phyloP scores from a whole-genome alignment of 2,329 filamentous ascomycete genomes.

The Xenoacremonium recifei region DNA sequence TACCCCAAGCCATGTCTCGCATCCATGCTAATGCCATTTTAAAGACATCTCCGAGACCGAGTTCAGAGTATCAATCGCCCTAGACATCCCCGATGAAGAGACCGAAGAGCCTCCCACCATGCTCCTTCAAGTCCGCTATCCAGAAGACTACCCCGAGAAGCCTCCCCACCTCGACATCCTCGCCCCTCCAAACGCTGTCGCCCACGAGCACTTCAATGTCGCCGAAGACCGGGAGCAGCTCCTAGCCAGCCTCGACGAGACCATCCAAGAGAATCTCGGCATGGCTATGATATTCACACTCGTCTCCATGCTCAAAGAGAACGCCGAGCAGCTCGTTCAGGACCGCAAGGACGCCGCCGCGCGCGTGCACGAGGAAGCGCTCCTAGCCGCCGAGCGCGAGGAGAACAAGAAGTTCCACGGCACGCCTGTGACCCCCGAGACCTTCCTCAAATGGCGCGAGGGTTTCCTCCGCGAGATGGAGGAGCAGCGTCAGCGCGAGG shows the following conservation, averaged over 20 bases:
- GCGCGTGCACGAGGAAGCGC: constrained; percentile 54
- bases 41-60: constrained; percentile 86
- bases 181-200: constrained; percentile 65
- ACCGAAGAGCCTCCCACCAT: constrained; percentile 68
- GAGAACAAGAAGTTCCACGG: constrained; percentile 98
- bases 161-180: constrained; percentile 80
- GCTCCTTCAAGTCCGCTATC: constrained; percentile 82
- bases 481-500: constrained; percentile 64
- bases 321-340: constrained; percentile 79
- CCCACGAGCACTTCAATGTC: constrained; percentile 74
- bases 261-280: constrained; percentile 87
- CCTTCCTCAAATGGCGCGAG: constrained; percentile 79
- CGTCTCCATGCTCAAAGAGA: constrained; percentile 82
- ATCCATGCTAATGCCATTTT: neutral
- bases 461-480: constrained; percentile 78
- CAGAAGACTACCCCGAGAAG: constrained; percentile 86
- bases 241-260: constrained; percentile 67
- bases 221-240: constrained; percentile 75
- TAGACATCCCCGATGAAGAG: constrained; percentile 72
- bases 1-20: neutral
- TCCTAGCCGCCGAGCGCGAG: constrained; percentile 70
- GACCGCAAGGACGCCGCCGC: constrained; percentile 67
- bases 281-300: constrained; percentile 98
- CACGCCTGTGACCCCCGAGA: constrained; percentile 80
- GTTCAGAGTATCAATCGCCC: constrained; percentile 80